Evolutionary conservation across 441 rosid genomes (phyloP).

Genomic region (Raphanus hybrid): DNA sequence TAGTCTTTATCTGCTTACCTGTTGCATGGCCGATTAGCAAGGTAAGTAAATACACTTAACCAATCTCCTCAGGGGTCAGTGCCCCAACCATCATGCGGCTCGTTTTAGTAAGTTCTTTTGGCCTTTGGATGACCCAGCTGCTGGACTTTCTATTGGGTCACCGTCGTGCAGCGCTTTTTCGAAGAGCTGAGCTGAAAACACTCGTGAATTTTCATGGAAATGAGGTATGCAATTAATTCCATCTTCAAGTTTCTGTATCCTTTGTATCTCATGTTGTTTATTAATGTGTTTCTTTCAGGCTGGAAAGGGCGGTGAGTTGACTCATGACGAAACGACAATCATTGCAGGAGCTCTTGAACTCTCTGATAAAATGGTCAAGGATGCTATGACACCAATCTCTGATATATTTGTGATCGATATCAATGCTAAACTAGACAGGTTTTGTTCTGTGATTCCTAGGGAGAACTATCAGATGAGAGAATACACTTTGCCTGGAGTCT

Average conservation of each 20-base stretch:
- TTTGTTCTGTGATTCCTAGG: slow-evolving; percentile 38
- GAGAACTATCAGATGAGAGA: slow-evolving; percentile 11
- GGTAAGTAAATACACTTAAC: slow-evolving; percentile 56
- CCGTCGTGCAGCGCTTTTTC: slow-evolving; percentile 74
- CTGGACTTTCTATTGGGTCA: slow-evolving; percentile 71
- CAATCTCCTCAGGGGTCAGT: background rate
- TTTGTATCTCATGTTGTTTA: slow-evolving; percentile 41
- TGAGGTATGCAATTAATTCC: slow-evolving; percentile 52
- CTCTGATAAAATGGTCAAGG: slow-evolving; percentile 73
- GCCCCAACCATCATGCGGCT: background rate
- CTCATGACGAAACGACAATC: slow-evolving; percentile 88
- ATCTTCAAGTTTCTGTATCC: slow-evolving; percentile 19
- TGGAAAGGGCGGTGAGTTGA: slow-evolving; percentile 94
- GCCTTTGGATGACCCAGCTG: slow-evolving; percentile 47
- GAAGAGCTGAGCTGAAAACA: slow-evolving; percentile 92
- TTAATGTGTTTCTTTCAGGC: slow-evolving; percentile 54
- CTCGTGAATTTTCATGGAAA: slow-evolving; percentile 77
- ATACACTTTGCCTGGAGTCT: slow-evolving; percentile 15
- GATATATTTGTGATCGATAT: slow-evolving; percentile 84
- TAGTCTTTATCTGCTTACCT: slow-evolving; percentile 83
- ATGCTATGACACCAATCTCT: slow-evolving; percentile 86
- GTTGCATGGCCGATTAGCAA: slow-evolving; percentile 95
- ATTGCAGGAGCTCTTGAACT: slow-evolving; percentile 96
- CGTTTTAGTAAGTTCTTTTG: background rate
- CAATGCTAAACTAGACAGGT: slow-evolving; percentile 75